Evolutionary conservation across 805 yeast species (phyloP).

Genomic region (Metschnikowia amazonensis): DNA sequence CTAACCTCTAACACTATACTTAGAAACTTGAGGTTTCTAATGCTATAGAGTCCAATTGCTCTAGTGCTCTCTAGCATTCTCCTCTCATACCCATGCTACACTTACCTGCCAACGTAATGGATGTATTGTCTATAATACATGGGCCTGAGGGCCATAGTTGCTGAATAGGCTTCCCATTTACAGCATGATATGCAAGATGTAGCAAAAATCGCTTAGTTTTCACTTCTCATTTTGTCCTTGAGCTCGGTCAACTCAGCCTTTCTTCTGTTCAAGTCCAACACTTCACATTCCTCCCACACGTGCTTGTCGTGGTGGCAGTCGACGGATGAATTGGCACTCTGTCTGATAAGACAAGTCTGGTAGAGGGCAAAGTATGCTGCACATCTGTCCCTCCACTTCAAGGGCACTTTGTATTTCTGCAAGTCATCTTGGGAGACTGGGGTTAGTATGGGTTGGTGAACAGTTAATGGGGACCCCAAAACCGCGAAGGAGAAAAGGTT

Average conservation of each 20-base stretch:
- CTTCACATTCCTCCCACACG: constrained; percentile 81
- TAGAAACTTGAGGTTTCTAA: too few relatives aligned
- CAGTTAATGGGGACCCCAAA: neutral
- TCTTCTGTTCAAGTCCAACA: constrained; percentile 76
- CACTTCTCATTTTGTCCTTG: constrained; percentile 38
- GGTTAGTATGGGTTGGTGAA: constrained; percentile 18
- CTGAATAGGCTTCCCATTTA: neutral
- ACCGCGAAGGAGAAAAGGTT: too few relatives aligned
- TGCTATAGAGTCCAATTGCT: too few relatives aligned
- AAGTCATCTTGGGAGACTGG: constrained; percentile 78
- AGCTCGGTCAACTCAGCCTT: constrained; percentile 63
- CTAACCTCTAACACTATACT: too few relatives aligned
- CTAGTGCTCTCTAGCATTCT: too few relatives aligned
- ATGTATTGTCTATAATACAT: constrained; percentile 5
- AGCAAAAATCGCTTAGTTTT: constrained; percentile 6
- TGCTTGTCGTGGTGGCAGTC: constrained; percentile 76
- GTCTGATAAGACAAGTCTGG: constrained; percentile 43
- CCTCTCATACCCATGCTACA: too few relatives aligned
- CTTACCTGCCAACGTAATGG: neutral
- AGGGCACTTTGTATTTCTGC: constrained; percentile 73
- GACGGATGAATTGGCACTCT: constrained; percentile 39
- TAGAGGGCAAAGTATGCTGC: constrained; percentile 51
- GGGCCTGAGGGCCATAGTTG: neutral
- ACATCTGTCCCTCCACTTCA: constrained; percentile 81
- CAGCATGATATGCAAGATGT: constrained; percentile 7